Base-by-base conservation (phyloP, 345 rosid genomes). In the Salix koriyanagi region DNA sequence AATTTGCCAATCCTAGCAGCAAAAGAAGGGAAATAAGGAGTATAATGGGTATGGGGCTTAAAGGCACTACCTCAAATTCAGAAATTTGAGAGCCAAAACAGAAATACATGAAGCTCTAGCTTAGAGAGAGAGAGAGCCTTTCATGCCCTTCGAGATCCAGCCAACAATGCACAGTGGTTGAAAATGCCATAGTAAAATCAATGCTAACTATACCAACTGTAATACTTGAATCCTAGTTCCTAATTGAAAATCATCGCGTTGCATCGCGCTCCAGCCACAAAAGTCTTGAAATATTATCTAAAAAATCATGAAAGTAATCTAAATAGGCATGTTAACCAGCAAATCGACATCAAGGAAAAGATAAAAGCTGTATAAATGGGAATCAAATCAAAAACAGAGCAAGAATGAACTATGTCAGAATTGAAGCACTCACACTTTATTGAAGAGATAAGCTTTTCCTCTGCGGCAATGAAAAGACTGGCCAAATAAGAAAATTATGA, bases 371-470 rank as follows among this genome's bases (percentile, higher is more conserved):
- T 30, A 65, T 65, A 32, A 34, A 34, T 7, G 23, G 60, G 42
- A 28, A 41, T 76, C 66, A 54, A 73, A 61, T 42, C 75, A 54
- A 54, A 48, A 73, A 73, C 4, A 39, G 18, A 0, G 32, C 28
- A 71, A 58, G 9, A 1, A 52, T 19, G 46, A 79, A 68, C 76
- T 36, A 32, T 58, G 25, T 54, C 60, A 19, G 8, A 21, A 54
- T 54, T 19, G 30, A 56, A 80, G 77, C 74, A 78, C 95, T 84
- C 84, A 94, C 96, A 79, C 92, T 13, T 88, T 89, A 72, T 84
- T 94, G 80, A 94, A 92, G 76, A 91, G 98, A 81, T 90, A 92
- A 28, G 94, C 96, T 83, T 91, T 91, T 78, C 98, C 97, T 64
- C 87, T 77, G 66, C 92, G 94, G 78, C 86, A 81, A 78, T 87